Conservation (phyloP, 1,284 basidiomycete species). For the Apiotrichum gamsii region DNA sequence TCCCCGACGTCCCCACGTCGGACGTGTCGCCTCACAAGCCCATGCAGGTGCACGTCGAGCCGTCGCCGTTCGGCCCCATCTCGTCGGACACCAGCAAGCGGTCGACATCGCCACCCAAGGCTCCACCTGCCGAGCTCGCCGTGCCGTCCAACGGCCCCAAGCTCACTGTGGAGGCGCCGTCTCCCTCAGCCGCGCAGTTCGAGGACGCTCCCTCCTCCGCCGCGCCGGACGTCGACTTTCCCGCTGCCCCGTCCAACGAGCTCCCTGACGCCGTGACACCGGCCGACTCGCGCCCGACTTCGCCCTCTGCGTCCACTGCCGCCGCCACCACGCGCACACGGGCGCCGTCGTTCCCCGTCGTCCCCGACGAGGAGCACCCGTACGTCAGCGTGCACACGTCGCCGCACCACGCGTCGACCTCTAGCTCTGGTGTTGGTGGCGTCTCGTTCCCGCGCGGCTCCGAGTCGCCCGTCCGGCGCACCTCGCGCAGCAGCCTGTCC, state of each 20-base stretch:
- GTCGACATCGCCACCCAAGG: too few species aligned
- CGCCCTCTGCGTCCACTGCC: constrained; percentile 3
- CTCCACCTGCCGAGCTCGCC: too few species aligned
- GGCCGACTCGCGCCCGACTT: not conserved
- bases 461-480: constrained; percentile 29
- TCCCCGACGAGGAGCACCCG: constrained; percentile 41
- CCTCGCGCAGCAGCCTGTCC: constrained; percentile 4
- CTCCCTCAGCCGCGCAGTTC: not conserved
- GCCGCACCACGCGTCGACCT: constrained; percentile 1
- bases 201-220: not conserved
- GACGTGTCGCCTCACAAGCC: constrained; percentile 12
- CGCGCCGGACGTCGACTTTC: not conserved
- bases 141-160: not conserved
- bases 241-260: not conserved
- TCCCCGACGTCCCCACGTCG: constrained; percentile 2
- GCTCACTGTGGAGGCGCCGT: constrained; percentile 5
- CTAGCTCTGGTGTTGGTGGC: too few species aligned
- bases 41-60: constrained; percentile 37
- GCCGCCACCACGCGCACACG: not conserved
- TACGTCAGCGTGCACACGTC: constrained; percentile 40
- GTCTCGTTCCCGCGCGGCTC: constrained; percentile 34
- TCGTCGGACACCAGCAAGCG: too few species aligned
- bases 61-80: constrained; percentile 21
- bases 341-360: constrained; percentile 29
- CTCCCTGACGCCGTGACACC: constrained; percentile 2